Evolutionary conservation across 306 rosid species (phyloP).

Genomic region (Vigna trinervia): DNA sequence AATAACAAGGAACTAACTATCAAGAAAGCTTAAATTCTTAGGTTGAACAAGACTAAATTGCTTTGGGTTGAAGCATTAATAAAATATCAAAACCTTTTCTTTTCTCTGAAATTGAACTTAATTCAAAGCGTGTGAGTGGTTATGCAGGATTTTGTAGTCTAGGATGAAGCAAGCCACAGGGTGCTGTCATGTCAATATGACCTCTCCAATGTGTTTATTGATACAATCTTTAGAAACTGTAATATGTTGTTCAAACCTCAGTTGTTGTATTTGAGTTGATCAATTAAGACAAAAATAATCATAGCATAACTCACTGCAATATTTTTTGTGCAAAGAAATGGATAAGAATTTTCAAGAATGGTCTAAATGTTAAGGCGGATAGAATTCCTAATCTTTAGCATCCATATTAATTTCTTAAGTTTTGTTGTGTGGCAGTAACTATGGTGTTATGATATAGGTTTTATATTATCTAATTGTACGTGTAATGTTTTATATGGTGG

Average conservation of each 20-base stretch:
- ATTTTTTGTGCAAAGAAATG: neutral
- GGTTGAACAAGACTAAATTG: neutral
- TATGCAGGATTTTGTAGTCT: neutral
- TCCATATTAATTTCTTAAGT: neutral
- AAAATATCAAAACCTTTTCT: neutral
- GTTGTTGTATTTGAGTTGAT: constrained; percentile 11
- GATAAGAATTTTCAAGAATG: neutral
- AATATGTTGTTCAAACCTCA: neutral
- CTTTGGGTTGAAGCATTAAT: constrained; percentile 25
- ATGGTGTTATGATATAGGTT: constrained; percentile 19
- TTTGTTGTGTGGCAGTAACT: constrained; percentile 12
- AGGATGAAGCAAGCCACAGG: neutral
- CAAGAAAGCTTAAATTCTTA: neutral
- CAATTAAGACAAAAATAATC: neutral
- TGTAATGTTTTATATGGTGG: constrained; percentile 7
- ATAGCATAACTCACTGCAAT: neutral
- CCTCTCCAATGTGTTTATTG: constrained; percentile 1
- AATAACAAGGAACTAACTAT: neutral
- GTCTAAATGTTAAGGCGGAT: neutral
- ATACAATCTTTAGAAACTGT: neutral
- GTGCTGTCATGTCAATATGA: neutral
- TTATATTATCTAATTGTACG: neutral
- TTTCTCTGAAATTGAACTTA: neutral
- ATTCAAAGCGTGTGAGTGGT: neutral
- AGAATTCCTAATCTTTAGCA: neutral